Evolutionary conservation across 345 rosid genomes (phyloP).

Genomic region (Arabidopsis suecica): DNA sequence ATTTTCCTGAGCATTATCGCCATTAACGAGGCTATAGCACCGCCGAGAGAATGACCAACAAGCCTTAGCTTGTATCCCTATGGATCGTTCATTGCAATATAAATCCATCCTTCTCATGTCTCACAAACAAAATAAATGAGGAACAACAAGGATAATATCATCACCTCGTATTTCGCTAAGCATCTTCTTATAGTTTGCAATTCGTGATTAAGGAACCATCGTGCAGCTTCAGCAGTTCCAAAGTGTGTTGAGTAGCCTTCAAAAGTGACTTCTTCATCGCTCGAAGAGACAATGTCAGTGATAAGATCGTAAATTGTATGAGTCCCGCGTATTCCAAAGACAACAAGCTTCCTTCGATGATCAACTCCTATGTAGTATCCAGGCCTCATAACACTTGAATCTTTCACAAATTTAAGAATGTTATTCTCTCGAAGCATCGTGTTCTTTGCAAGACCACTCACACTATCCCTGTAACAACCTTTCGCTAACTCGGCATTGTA

Average conservation of each 20-base stretch:
- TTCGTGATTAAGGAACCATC: slow-evolving; percentile 93
- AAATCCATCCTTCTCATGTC: slow-evolving; percentile 37
- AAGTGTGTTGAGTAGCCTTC: slow-evolving; percentile 96
- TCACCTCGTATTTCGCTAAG: slow-evolving; percentile 73
- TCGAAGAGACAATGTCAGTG: slow-evolving; percentile 83
- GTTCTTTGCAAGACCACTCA: slow-evolving; percentile 60
- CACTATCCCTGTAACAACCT: slow-evolving; percentile 69
- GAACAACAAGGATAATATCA: slow-evolving; percentile 22
- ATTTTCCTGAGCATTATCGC: slow-evolving; percentile 83
- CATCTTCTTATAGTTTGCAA: slow-evolving; percentile 67
- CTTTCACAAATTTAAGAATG: slow-evolving; percentile 71
- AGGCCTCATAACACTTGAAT: slow-evolving; percentile 90
- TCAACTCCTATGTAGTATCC: slow-evolving; percentile 84
- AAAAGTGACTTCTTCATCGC: slow-evolving; percentile 77
- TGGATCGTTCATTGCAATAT: slow-evolving; percentile 40
- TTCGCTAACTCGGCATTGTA: slow-evolving; percentile 86
- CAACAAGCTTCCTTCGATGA: slow-evolving; percentile 72
- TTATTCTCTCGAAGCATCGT: slow-evolving; percentile 86
- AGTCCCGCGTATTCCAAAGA: slow-evolving; percentile 85
- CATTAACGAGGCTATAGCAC: slow-evolving; percentile 80
- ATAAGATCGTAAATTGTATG: slow-evolving; percentile 88
- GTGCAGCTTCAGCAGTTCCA: slow-evolving; percentile 95
- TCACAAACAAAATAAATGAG: slow-evolving; percentile 18
- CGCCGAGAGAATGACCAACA: slow-evolving; percentile 98
- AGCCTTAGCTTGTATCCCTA: slow-evolving; percentile 96